A percentile compares a stretch with the other conserved stretches of the same genome.
phyloP scores from a whole-genome alignment of 139 green algal species.

The Chlorella vulgaris region DNA sequence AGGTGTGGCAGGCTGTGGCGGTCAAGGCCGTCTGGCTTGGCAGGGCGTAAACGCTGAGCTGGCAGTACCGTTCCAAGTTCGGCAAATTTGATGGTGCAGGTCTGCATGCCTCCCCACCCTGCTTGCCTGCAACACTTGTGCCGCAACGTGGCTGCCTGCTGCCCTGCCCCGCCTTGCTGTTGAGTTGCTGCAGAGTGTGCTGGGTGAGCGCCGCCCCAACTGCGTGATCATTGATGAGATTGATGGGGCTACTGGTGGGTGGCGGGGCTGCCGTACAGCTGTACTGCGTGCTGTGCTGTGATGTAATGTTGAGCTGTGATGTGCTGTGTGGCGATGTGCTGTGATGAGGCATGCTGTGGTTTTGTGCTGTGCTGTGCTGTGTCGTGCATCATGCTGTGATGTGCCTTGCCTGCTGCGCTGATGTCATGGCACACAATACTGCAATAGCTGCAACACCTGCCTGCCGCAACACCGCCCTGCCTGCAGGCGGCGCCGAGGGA shows the following conservation, averaged over 20 bases:
- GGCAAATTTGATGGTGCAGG: no score
- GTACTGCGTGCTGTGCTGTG: no score
- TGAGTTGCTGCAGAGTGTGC: slow-evolving; percentile 26
- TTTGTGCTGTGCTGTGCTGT: neutral
- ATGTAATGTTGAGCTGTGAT: neutral
- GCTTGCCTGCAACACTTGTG: no score
- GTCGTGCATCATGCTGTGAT: neutral
- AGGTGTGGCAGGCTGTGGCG: neutral
- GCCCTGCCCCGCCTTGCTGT: no score
- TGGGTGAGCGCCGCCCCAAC: slow-evolving; percentile 75
- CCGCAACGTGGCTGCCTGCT: no score
- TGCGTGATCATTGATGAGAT: slow-evolving; percentile 97
- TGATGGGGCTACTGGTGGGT: slow-evolving; percentile 75
- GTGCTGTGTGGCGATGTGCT: neutral
- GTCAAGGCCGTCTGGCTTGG: no score
- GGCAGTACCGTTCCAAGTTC: no score
- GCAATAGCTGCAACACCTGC: no score
- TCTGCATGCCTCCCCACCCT: no score
- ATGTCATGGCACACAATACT: neutral
- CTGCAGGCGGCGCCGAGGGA: slow-evolving; percentile 73
- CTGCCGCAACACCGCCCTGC: neutral
- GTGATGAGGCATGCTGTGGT: slow-evolving; percentile 1
- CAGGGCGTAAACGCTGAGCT: no score
- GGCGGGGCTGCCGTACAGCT: neutral
- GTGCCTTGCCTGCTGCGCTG: neutral